Evolutionary conservation across 768 basidiomycete species (phyloP).

Genomic region (Termitomyces titanicus): DNA sequence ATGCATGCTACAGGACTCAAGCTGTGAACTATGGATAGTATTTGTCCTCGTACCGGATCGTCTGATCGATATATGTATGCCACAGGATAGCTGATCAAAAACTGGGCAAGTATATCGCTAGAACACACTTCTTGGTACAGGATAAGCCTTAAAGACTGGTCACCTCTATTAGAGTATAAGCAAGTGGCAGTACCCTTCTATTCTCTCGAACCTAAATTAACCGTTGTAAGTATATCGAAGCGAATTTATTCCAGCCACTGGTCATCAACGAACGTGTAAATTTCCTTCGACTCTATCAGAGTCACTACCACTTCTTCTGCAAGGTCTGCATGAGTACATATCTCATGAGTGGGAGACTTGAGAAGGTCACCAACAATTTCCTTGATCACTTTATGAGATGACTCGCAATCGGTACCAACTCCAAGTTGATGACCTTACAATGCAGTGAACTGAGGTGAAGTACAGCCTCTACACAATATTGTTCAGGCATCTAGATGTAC

Average conservation of each 20-base stretch:
- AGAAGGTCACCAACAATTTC: slow-evolving; percentile 10
- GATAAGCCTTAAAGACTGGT: not conserved
- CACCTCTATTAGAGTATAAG: not conserved
- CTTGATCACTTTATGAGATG: slow-evolving; percentile 17
- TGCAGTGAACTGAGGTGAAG: no score
- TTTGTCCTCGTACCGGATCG: not conserved
- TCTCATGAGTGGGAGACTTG: slow-evolving; percentile 17
- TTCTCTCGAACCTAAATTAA: not conserved
- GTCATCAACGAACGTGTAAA: slow-evolving; percentile 16
- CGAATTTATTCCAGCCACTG: slow-evolving; percentile 12
- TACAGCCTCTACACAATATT: no score
- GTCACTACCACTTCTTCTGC: slow-evolving; percentile 18
- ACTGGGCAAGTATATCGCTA: not conserved
- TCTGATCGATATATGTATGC: no score
- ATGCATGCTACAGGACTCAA: slow-evolving; percentile 1
- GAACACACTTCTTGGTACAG: not conserved
- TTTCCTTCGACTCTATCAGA: slow-evolving; percentile 22
- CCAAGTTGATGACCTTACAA: no score
- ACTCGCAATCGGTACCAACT: slow-evolving; percentile 25
- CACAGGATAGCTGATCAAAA: not conserved
- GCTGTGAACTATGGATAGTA: not conserved
- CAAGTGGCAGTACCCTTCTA: not conserved
- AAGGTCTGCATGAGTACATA: slow-evolving; percentile 17
- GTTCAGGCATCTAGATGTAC: not conserved
- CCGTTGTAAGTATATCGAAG: not conserved